Evolutionary conservation across 2,329 filamentous ascomycete species (phyloP), one percentile per base, ranked within the genome.

Genomic region (Knufia fluminis): DNA sequence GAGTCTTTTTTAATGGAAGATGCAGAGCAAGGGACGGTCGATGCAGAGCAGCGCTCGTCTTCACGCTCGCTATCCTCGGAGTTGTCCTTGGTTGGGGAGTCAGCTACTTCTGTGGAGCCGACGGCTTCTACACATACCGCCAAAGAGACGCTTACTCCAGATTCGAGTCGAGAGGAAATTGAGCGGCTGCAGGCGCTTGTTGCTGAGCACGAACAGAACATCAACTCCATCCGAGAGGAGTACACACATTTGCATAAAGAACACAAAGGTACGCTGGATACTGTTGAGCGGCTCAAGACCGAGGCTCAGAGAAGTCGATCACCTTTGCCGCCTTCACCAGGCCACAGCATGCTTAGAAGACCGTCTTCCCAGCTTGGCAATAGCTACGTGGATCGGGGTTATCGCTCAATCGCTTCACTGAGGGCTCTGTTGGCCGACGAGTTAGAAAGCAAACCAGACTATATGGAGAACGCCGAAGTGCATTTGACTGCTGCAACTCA

Each of bases 11-110:
- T 92, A 79, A 88, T 82, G 54, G 83, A 89, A 63, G 73, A 76
- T 61, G 82, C 80, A 70, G 79, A 81, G 3, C 36, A 78, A 69
- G 83, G 81, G 64, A 71, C 79, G 65, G 89, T 83, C 71, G 77
- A 82, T 75, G 71, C 69, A 58, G 70, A 72, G 67, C 80, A 80
- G 69, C 76, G 73, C 63, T 86, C 85, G 68, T 90, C 86, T 62
- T 90, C 88, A 72, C 88, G 84, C 67, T 95, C 89, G 62, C 83
- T 96, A 59, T 96, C 88, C 58, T 92, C 88, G 71, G 92, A 97
- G 71, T 78, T 95, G 66, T 94, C 87, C 62, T 94, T 85, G 66
- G 87, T 80, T 73, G 80, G 85, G 77, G 85, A 85, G 62, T 86
- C 85, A 63, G 79, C 80, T 59, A 74, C 75, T 60, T 82, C 80